Evolutionary conservation across 148 eudicot species (phyloP).

Genomic region (Hydrangea macrophylla): DNA sequence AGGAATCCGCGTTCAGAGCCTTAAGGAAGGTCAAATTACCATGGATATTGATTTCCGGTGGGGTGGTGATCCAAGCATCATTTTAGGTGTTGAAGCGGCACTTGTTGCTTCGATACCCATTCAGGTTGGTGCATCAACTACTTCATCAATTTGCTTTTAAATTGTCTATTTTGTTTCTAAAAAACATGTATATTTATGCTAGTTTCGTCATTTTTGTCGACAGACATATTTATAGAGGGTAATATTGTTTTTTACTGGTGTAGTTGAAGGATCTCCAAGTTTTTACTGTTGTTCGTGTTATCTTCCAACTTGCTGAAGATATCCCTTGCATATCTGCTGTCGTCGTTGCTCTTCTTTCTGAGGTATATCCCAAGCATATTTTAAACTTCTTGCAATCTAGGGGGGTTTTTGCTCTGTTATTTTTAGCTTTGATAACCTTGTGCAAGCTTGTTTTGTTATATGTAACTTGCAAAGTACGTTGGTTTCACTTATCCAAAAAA

Average conservation of each 20-base stretch:
- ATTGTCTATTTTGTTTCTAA: neutral
- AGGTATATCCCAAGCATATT: conserved; percentile 38
- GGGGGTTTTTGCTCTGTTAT: neutral
- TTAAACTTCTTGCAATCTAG: neutral
- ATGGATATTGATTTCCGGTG: conserved; percentile 96
- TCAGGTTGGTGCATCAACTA: conserved; percentile 53
- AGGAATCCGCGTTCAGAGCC: conserved; percentile 99
- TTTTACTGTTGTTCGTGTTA: conserved; percentile 89
- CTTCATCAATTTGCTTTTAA: neutral
- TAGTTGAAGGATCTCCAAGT: conserved; percentile 97
- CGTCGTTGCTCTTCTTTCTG: conserved; percentile 91
- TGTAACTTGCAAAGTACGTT: neutral
- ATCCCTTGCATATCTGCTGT: conserved; percentile 99
- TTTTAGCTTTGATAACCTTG: neutral
- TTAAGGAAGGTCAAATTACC: conserved; percentile 78
- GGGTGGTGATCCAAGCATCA: conserved; percentile 94
- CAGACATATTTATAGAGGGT: neutral
- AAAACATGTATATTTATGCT: too few species aligned
- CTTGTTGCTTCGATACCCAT: conserved; percentile 87
- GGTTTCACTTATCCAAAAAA: too few species aligned
- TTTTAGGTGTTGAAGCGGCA: conserved; percentile 84
- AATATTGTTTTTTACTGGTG: conserved; percentile 18
- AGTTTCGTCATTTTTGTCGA: too few species aligned
- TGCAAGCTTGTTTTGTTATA: neutral
- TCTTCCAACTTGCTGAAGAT: conserved; percentile 90